Evolutionary conservation across 1,284 basidiomycete species (phyloP).

Genomic region (Marasmius tenuissimus): DNA sequence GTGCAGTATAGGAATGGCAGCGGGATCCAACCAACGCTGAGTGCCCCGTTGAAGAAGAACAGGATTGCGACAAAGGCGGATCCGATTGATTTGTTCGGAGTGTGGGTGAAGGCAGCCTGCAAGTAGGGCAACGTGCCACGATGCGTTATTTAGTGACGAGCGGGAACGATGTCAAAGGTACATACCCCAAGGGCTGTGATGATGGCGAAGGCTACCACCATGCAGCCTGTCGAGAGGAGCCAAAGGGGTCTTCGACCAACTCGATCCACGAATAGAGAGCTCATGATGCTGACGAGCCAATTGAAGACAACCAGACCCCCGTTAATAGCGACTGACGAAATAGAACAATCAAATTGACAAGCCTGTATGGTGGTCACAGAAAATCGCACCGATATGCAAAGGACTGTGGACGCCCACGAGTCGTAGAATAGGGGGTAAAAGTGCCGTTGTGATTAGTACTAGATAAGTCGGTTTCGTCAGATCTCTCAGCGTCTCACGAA

Average conservation of each 20-base stretch:
- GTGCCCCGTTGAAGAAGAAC: conserved; percentile 6
- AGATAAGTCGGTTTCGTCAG: no score
- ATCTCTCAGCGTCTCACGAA: no score
- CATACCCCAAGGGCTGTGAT: not conserved
- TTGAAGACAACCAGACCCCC: not conserved
- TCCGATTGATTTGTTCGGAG: not conserved
- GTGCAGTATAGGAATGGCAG: conserved; percentile 7
- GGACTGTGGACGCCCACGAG: not conserved
- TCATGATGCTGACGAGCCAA: not conserved
- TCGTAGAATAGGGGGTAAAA: not conserved
- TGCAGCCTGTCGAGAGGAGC: not conserved
- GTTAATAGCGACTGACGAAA: not conserved
- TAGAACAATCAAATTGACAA: not conserved
- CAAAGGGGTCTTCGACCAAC: not conserved
- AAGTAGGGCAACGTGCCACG: not conserved
- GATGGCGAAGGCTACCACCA: not conserved
- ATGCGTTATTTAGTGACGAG: not conserved
- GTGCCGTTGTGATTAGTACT: not conserved
- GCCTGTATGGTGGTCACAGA: not conserved
- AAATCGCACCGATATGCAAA: no score
- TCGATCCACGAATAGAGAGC: not conserved
- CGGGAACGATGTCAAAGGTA: not conserved
- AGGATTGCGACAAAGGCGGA: conserved; percentile 7
- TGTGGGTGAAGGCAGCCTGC: not conserved
- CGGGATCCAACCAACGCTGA: conserved; percentile 5